Evolutionary conservation across 768 basidiomycete species (phyloP).

Genomic region (Mycena sanguinolenta): DNA sequence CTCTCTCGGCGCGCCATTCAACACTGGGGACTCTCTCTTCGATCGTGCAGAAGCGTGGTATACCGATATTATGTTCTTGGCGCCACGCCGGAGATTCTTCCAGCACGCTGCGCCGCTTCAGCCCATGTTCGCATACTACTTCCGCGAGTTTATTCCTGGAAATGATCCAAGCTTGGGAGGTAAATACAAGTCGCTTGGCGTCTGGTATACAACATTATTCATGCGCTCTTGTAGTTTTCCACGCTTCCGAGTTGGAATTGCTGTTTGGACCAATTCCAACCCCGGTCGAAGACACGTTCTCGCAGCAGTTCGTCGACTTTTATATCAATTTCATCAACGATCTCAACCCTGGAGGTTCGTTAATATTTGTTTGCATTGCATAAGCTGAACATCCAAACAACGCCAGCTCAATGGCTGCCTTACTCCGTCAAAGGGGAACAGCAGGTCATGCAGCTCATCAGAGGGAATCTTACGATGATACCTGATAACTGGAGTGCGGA

Average conservation of each 20-base stretch:
- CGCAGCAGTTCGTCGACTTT: slow-evolving; percentile 63
- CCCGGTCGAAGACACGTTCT: slow-evolving; percentile 57
- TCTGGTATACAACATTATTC: too few species aligned
- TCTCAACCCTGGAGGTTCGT: slow-evolving; percentile 64
- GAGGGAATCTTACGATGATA: slow-evolving; percentile 67
- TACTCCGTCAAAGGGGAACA: slow-evolving; percentile 49
- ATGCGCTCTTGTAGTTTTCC: slow-evolving; percentile 52
- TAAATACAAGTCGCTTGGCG: slow-evolving; percentile 31
- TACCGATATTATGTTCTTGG: slow-evolving; percentile 69
- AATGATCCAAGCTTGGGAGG: slow-evolving; percentile 63
- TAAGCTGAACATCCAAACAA: not conserved
- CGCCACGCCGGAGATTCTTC: slow-evolving; percentile 64
- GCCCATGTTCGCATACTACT: slow-evolving; percentile 67
- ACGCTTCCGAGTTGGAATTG: slow-evolving; percentile 63
- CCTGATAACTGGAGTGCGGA: slow-evolving; percentile 60
- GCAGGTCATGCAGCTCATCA: slow-evolving; percentile 62
- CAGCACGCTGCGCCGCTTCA: slow-evolving; percentile 60
- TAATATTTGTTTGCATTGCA: not conserved
- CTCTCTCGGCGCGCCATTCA: slow-evolving; percentile 63
- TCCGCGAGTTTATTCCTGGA: slow-evolving; percentile 70
- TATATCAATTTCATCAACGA: slow-evolving; percentile 71
- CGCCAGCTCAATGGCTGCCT: slow-evolving; percentile 60
- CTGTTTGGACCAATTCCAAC: slow-evolving; percentile 64
- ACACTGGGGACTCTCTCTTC: slow-evolving; percentile 71
- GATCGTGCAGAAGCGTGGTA: slow-evolving; percentile 72